These are phyloP conservation scores for Aureobasidium sp. DNA, from an alignment of 2,329 filamentous ascomycete genomes.

Conservation along the genomic window DNA sequence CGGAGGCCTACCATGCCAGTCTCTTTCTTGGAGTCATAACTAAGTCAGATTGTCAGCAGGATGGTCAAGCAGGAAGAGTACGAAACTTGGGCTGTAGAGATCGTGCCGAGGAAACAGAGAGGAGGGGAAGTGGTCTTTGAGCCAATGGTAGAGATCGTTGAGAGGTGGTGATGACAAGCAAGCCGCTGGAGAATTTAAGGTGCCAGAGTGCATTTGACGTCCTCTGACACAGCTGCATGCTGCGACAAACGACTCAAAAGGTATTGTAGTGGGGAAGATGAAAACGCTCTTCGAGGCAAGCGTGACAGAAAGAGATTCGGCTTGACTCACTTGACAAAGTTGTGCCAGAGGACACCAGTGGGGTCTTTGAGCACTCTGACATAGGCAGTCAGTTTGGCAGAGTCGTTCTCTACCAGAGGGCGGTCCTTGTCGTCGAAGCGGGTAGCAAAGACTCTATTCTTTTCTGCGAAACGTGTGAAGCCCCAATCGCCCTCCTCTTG, in stretches of 20 bases:
- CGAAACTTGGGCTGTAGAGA: background rate
- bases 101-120: background rate
- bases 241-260: background rate
- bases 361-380: constrained; percentile 77
- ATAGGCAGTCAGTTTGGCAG: constrained; percentile 73
- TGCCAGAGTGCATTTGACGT: background rate
- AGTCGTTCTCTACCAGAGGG: constrained; percentile 68
- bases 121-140: background rate
- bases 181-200: background rate
- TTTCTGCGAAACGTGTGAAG: constrained; percentile 91
- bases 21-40: constrained; percentile 97
- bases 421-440: constrained; percentile 62
- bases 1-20: constrained; percentile 94
- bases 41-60: background rate
- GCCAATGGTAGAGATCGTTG: background rate
- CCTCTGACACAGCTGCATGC: background rate
- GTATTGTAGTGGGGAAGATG: background rate
- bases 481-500: constrained; percentile 97
- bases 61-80: background rate
- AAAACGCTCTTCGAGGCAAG: background rate
- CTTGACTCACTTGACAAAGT: constrained; percentile 61
- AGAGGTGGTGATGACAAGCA: background rate
- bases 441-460: constrained; percentile 72
- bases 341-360: constrained; percentile 84
- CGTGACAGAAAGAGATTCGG: too few species aligned